Base-by-base conservation (phyloP, 176 grass and related monocot genomes). In the Stipa capillata region DNA sequence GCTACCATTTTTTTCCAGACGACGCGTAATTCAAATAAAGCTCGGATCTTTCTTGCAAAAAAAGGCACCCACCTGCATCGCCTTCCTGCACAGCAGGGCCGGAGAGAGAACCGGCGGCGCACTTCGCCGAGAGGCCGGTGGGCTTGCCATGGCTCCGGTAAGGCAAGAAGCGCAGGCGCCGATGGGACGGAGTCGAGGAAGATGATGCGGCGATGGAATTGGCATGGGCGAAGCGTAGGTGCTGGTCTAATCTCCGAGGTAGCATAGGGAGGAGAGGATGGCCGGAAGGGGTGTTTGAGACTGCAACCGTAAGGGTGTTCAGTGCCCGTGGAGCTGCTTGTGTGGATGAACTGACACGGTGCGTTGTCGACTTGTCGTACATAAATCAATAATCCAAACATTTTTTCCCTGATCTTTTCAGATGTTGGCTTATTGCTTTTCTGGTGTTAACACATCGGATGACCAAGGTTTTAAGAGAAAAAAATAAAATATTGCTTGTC, bases 61-160 rank as follows among this genome's bases (percentile, higher is more conserved):
- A 27, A 1, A 44, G 14, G 61, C 69, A 51, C 76, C 34, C 33
- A 79, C 78, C 85, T 75, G 4, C 69, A n/a, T 69, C 41, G 51
- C 69, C 71, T 39, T 76, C 60, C n/a, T 58, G 70, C 41, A 8
- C 16, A 1, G 51, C 18, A 24, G 51, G 39, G 31, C 40, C 16
- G 60, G 40, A 24, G 10, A 15, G 29, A 43, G 49, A 74, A 35
- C 59, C 50, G 70, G 36, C 50, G 29, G 59, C 61, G 77, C 48
- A 48, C 29, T 59, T 45, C 2, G 60, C 31, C 27, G 31, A 43
- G 69, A 81, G 60, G 59, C n/a, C 29, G 31, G 48, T 18, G 84
- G 39, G 48, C 1, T 24, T 54, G 39, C 58, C 57, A 73, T 79
- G 57, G 39, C 66, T 35, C 27, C 37, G 28, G 39, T 50, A 17